Percentiles rank a stretch among this genome's conserved stretches.
phyloP scores from a whole-genome alignment of 2,329 filamentous ascomycete species.

The Neophaeococcomyces mojaviensis region DNA sequence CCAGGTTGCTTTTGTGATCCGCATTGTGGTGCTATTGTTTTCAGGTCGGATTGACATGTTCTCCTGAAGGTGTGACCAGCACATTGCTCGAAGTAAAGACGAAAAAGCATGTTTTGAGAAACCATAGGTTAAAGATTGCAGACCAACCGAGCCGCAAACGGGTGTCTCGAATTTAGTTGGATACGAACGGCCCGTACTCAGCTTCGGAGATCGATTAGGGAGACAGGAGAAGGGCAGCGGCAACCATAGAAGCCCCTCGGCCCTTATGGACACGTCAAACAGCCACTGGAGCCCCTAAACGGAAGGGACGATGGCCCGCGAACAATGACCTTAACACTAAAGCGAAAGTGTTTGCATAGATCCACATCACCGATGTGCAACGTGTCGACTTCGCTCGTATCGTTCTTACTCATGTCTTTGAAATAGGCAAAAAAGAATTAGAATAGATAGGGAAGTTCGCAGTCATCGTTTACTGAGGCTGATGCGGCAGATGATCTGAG shows the following conservation, averaged over 20 bases:
- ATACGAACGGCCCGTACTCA: constrained; percentile 4
- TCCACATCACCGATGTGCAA: not conserved
- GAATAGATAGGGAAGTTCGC: too few species aligned
- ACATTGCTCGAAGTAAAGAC: not conserved
- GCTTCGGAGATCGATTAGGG: constrained; percentile 1
- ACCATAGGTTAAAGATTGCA: constrained; percentile 5
- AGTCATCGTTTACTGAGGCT: too few species aligned
- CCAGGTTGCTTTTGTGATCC: not conserved
- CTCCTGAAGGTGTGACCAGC: not conserved
- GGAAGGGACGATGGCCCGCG: not conserved
- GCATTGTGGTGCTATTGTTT: constrained; percentile 1
- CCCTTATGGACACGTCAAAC: not conserved
- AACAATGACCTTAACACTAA: not conserved
- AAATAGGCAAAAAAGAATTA: too few species aligned
- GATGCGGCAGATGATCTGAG: too few species aligned
- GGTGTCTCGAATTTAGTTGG: not conserved
- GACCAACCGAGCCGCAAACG: constrained; percentile 2
- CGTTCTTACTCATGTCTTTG: too few species aligned
- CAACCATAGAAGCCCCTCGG: constrained; percentile 1
- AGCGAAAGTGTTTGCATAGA: not conserved
- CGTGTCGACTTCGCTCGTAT: too few species aligned
- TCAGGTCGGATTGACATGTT: not conserved
- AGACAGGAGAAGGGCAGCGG: not conserved
- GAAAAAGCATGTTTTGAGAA: not conserved
- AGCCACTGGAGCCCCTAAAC: constrained; percentile 2